Conservation (phyloP, 441 rosid species). For the Euphorbia corollata region DNA sequence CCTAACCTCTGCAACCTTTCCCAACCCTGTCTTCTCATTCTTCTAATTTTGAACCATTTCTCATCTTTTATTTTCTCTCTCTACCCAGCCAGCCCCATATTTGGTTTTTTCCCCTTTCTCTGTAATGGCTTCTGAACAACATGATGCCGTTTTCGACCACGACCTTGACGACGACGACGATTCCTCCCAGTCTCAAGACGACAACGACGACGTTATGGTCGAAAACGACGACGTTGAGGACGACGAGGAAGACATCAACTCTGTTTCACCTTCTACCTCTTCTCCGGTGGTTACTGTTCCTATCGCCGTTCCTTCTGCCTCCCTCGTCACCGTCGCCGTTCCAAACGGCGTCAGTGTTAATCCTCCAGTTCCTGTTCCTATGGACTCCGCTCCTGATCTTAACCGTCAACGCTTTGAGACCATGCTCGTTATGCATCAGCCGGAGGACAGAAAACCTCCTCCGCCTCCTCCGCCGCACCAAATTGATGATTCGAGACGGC, state of each 20-base stretch:
- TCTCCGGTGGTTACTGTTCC: constrained; percentile 23
- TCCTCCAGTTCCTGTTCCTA: constrained; percentile 3
- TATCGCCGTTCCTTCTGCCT: constrained; percentile 37
- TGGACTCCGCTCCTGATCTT: constrained; percentile 27
- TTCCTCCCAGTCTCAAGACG: constrained; percentile 28
- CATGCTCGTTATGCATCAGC: constrained; percentile 12
- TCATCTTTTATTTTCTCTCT: not conserved
- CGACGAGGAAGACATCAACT: constrained; percentile 47
- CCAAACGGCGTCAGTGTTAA: constrained; percentile 20
- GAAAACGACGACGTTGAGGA: constrained; percentile 30
- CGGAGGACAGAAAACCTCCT: constrained; percentile 32
- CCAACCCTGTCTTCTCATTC: not conserved
- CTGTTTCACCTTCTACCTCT: constrained; percentile 34
- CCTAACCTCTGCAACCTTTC: not conserved
- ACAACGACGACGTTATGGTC: constrained; percentile 36
- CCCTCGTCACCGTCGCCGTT: constrained; percentile 49
- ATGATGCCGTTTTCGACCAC: constrained; percentile 47
- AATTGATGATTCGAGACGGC: constrained; percentile 62
- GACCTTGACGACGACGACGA: constrained; percentile 29
- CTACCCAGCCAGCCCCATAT: constrained; percentile 9
- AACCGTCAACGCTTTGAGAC: constrained; percentile 43
- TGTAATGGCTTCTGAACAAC: constrained; percentile 43
- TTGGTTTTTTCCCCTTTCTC: constrained; percentile 1
- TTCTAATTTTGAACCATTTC: not conserved
- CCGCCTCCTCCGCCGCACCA: constrained; percentile 27